Evolutionary conservation across 108 stramenopile species (phyloP).

Genomic region (Skeletonema costatum): DNA sequence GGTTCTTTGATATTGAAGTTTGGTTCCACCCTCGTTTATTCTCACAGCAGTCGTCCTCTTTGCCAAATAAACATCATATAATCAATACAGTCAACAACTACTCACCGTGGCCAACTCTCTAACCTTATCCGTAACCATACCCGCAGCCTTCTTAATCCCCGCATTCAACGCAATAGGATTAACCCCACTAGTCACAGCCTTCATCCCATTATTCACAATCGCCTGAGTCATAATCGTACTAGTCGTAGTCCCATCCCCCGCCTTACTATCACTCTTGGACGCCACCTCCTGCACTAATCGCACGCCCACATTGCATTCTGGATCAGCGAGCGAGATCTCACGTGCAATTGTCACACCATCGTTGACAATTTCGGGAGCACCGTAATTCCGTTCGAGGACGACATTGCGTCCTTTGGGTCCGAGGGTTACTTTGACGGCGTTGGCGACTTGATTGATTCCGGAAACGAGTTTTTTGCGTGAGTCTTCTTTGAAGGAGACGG

Average conservation of each 20-base stretch:
- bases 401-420: conserved; percentile 98
- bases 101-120: conserved; percentile 82
- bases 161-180: conserved; percentile 93
- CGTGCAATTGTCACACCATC: conserved; percentile 97
- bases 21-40: not conserved
- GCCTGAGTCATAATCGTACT: conserved; percentile 97
- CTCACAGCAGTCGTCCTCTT: not conserved
- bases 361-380: conserved; percentile 96
- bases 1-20: too few relatives aligned
- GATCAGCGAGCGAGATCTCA: conserved; percentile 87
- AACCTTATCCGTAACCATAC: conserved; percentile 75
- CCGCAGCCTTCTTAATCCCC: conserved; percentile 88
- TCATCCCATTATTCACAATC: conserved; percentile 95
- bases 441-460: conserved; percentile 94
- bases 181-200: conserved; percentile 88
- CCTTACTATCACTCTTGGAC: conserved; percentile 92
- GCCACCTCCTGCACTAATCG: conserved; percentile 95
- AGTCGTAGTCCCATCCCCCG: conserved; percentile 98
- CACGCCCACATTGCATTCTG: conserved; percentile 93
- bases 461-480: conserved; percentile 86
- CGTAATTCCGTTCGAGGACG: conserved; percentile 94
- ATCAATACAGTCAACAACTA: not conserved
- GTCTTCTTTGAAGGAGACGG: conserved; percentile 89
- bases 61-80: not conserved
- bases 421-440: conserved; percentile 97